Evolutionary conservation across 2,329 filamentous ascomycete genomes (phyloP).

Genomic region (Ophiostoma pallidulum): DNA sequence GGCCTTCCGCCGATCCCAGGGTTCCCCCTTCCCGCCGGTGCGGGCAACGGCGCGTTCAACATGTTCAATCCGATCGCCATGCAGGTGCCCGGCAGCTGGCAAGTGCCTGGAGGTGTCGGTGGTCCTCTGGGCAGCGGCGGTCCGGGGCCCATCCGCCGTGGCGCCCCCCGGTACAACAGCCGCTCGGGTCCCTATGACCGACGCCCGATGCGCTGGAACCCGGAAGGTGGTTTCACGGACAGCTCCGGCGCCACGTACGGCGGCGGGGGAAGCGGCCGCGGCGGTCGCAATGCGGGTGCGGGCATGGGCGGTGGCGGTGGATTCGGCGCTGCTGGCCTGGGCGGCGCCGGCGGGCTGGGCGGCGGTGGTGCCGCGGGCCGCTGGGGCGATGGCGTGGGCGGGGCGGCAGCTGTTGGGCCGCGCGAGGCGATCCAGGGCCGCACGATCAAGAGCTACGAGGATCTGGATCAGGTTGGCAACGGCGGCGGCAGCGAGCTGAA

Average conservation of each 20-base stretch:
- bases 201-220: conserved; percentile 43
- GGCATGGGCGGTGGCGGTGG: conserved; percentile 41
- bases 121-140: conserved; percentile 34
- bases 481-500: conserved; percentile 76
- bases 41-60: conserved; percentile 16
- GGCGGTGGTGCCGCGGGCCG: conserved; percentile 39
- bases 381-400: conserved; percentile 65
- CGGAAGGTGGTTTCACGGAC: conserved; percentile 31
- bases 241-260: conserved; percentile 30
- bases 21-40: conserved; percentile 42
- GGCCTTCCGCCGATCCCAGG: conserved; percentile 48
- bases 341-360: conserved; percentile 53
- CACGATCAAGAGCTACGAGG: conserved; percentile 93
- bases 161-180: conserved; percentile 48
- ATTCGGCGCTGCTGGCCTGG: conserved; percentile 64
- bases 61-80: conserved; percentile 45
- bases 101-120: conserved; percentile 32
- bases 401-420: conserved; percentile 69
- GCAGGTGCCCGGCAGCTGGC: conserved; percentile 38
- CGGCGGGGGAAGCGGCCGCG: conserved; percentile 33
- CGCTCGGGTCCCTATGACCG: conserved; percentile 68
- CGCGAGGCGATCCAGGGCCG: conserved; percentile 86
- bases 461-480: conserved; percentile 76
- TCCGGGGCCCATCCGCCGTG: conserved; percentile 58
- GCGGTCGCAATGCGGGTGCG: conserved; percentile 25